A percentile compares a stretch with the other conserved stretches of the same genome.
Evolutionary conservation across 495 filamentous ascomycete species (phyloP).

Genomic region (Aspergillus heteromorphus): DNA sequence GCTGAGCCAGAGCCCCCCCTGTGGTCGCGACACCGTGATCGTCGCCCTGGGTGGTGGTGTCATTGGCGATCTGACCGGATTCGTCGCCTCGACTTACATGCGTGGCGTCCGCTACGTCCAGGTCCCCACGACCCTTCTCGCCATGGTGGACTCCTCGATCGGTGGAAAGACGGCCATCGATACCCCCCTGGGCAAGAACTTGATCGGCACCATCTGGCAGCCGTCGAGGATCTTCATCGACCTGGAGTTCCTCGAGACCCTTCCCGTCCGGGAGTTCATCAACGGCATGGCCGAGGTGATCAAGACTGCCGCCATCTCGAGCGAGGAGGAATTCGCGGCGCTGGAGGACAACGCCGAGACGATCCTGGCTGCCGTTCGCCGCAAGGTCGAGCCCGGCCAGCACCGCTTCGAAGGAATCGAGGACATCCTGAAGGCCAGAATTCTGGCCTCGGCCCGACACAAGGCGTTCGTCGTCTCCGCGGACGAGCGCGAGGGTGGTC

Average conservation of each 20-base stretch:
- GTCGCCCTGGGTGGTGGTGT: slow-evolving; percentile 96
- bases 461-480: slow-evolving; percentile 91
- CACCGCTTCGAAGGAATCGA: slow-evolving; percentile 64
- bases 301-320: slow-evolving; percentile 96
- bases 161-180: slow-evolving; percentile 98
- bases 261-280: slow-evolving; percentile 90
- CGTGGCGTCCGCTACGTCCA: slow-evolving; percentile 93
- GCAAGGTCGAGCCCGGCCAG: slow-evolving; percentile 47
- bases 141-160: slow-evolving; percentile 98
- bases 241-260: slow-evolving; percentile 82
- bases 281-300: slow-evolving; percentile 99
- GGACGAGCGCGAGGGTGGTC: slow-evolving; percentile 90
- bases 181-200: slow-evolving; percentile 92
- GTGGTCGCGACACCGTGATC: slow-evolving; percentile 89
- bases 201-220: slow-evolving; percentile 96
- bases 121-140: slow-evolving; percentile 87
- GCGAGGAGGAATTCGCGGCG: slow-evolving; percentile 78
- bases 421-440: slow-evolving; percentile 74
- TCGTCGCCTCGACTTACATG: slow-evolving; percentile 97
- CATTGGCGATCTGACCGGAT: slow-evolving; percentile 96
- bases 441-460: slow-evolving; percentile 80
- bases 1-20: slow-evolving; percentile 66
- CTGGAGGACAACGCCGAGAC: slow-evolving; percentile 73
- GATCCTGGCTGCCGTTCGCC: slow-evolving; percentile 66
- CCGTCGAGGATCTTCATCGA: slow-evolving; percentile 91